Evolutionary conservation across 805 yeast species (phyloP), one percentile per base, ranked within the genome.

Genomic region (Kluyveromyces aestuarii): DNA sequence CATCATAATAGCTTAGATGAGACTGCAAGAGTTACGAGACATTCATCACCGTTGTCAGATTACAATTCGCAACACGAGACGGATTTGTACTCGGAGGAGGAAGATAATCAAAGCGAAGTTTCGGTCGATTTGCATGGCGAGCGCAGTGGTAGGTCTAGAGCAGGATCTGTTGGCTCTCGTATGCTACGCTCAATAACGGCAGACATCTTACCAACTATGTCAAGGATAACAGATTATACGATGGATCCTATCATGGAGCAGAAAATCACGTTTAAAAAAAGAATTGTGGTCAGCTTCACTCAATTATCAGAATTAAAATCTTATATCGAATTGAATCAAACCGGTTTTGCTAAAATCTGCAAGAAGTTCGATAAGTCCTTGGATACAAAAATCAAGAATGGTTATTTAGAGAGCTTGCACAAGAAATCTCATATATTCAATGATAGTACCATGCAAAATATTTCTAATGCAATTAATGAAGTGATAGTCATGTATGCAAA

Each of bases 301-400:
- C 71, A 78, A 17, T 70, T 89, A 18, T 83, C 90, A 8, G 98
- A 91, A 66, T 73, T 91, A 55, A 81, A 84, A 57, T 87, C 96
- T 10, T 91, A 71, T 62, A 74, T 86, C 45, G 96, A 89, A 59
- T 72, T 93, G 55, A 91, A 91, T 72, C 77, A 75, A 55, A 87
- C 95, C 21, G 98, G 97, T 2, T 87, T 91, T 65, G 77, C 86
- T 46, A 91, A 91, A 67, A 90, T 91, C 40, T 74, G 89, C 55
- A 91, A 91, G 65, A 91, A 91, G 67, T 93, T 87, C 64, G 96
- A 93, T 68, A 91, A 91, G 64, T 81, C 87, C 10, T 70, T 87
- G 54, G 76, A 77, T 50, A 78, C 85, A 37, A 64, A 76, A 27
- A 69, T 85, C 38, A 82, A 81, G 57, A 69, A 69, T n/a, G 72